Conservation (phyloP, 2,329 filamentous ascomycete genomes). For the Seiridium cupressi region DNA sequence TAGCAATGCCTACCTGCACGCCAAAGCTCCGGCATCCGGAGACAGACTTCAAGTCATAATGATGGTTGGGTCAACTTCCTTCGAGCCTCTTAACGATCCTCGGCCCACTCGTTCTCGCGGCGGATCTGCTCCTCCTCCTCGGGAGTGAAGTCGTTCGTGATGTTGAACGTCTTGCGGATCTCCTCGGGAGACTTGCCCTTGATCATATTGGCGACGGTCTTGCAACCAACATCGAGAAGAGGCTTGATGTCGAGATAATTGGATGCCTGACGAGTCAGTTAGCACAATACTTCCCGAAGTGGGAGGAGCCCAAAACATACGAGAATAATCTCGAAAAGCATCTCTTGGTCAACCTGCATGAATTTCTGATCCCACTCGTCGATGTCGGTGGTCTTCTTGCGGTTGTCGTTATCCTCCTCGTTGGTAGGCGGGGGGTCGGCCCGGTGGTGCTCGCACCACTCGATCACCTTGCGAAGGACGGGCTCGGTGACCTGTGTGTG, state of each 20-base stretch:
- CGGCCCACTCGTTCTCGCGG: constrained; percentile 87
- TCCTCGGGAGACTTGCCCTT: constrained; percentile 99
- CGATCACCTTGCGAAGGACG: constrained; percentile 92
- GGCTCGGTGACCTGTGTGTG: constrained; percentile 75
- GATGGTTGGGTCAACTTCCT: too few relatives aligned
- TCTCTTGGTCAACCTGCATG: constrained; percentile 99
- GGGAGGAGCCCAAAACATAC: constrained; percentile 50
- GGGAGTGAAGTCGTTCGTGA: constrained; percentile 97
- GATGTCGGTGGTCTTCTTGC: constrained; percentile 98
- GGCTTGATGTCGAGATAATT: constrained; percentile 99
- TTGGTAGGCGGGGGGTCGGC: constrained; percentile 77
- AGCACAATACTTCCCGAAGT: constrained; percentile 12
- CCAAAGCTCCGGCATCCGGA: too few relatives aligned
- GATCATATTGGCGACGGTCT: constrained; percentile 99
- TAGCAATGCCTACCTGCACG: neutral
- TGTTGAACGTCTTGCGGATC: constrained; percentile 99
- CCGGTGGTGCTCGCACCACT: constrained; percentile 97
- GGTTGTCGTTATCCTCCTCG: constrained; percentile 89
- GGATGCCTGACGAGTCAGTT: constrained; percentile 62
- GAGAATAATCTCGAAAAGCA: constrained; percentile 99
- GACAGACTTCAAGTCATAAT: too few relatives aligned
- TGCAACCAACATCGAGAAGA: constrained; percentile 95
- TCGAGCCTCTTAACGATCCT: constrained; percentile 60
- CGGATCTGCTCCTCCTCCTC: constrained; percentile 99
- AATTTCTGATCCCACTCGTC: constrained; percentile 99